A percentile compares a stretch with the other conserved stretches of the same genome.
phyloP scores from a whole-genome alignment of 768 basidiomycete species.

The Gymnopilus dilepis region DNA sequence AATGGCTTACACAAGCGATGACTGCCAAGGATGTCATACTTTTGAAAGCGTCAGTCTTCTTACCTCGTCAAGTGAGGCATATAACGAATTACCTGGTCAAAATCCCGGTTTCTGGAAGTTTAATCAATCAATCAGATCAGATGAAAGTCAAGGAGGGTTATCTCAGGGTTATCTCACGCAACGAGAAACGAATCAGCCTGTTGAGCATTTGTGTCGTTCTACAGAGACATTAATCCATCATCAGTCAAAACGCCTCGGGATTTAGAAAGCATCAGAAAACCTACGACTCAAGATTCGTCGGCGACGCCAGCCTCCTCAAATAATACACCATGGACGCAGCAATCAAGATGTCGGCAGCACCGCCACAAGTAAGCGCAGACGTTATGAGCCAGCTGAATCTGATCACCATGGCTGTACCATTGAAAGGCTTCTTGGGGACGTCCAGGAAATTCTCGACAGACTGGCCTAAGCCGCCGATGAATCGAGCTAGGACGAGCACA shows the following conservation, averaged over 20 bases:
- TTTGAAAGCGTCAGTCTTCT: no score
- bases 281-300: not conserved
- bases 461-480: conserved; percentile 9
- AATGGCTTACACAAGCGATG: conserved; percentile 6
- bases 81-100: conserved; percentile 3
- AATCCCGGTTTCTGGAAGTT: conserved; percentile 9
- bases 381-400: conserved; percentile 20
- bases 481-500: conserved; percentile 11
- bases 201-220: conserved; percentile 16
- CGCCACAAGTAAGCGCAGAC: conserved; percentile 6
- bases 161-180: conserved; percentile 1
- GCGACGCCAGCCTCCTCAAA: not conserved
- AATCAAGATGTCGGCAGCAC: conserved; percentile 2
- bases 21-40: conserved; percentile 11
- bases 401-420: conserved; percentile 11
- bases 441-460: conserved; percentile 15
- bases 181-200: conserved; percentile 10
- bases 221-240: no score
- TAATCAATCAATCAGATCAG: not conserved
- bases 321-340: not conserved
- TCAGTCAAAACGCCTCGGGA: no score
- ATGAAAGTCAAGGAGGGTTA: not conserved
- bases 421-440: conserved; percentile 17
- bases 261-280: no score
- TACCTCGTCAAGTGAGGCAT: not conserved